Percentiles rank a stretch among this genome's conserved stretches.
phyloP scores from a whole-genome alignment of 164 flowering plant genomes.

The Berberis vulgaris region DNA sequence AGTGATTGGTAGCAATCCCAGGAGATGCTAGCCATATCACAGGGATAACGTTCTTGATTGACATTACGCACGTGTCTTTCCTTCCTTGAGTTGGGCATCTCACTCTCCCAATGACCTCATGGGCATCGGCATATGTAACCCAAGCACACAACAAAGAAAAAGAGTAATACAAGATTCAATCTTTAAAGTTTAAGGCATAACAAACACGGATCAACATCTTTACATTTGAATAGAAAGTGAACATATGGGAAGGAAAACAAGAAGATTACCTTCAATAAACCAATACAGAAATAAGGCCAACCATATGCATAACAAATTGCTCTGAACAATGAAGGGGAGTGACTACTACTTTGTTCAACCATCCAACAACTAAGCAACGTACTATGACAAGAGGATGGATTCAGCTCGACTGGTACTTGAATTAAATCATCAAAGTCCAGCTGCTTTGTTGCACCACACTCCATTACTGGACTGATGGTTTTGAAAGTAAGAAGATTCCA shows the following conservation, averaged over 20 bases:
- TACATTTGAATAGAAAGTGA: background rate
- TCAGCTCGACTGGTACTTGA: conserved; percentile 58
- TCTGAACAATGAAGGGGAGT: conserved; percentile 51
- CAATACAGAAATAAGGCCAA: conserved; percentile 69
- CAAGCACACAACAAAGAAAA: too few relatives aligned
- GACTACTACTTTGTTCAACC: conserved; percentile 29
- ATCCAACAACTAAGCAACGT: conserved; percentile 51
- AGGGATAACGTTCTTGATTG: too few relatives aligned
- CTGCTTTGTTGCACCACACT: conserved; percentile 64
- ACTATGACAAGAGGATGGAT: conserved; percentile 47
- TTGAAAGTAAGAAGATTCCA: conserved; percentile 64
- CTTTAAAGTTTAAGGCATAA: too few relatives aligned
- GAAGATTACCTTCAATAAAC: conserved; percentile 67
- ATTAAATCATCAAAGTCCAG: conserved; percentile 77
- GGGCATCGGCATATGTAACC: too few relatives aligned
- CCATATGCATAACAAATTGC: conserved; percentile 75
- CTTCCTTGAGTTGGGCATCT: too few relatives aligned
- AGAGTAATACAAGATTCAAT: too few relatives aligned
- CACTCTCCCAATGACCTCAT: too few relatives aligned
- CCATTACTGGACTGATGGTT: conserved; percentile 48
- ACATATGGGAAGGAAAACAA: background rate
- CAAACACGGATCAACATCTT: too few relatives aligned
- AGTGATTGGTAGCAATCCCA: too few relatives aligned
- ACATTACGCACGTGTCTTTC: too few relatives aligned
- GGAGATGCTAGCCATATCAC: too few relatives aligned